Evolutionary conservation across 2,329 filamentous ascomycete species (phyloP), one percentile per base, ranked within the genome.

Genomic region (Diaporthe vaccinii): DNA sequence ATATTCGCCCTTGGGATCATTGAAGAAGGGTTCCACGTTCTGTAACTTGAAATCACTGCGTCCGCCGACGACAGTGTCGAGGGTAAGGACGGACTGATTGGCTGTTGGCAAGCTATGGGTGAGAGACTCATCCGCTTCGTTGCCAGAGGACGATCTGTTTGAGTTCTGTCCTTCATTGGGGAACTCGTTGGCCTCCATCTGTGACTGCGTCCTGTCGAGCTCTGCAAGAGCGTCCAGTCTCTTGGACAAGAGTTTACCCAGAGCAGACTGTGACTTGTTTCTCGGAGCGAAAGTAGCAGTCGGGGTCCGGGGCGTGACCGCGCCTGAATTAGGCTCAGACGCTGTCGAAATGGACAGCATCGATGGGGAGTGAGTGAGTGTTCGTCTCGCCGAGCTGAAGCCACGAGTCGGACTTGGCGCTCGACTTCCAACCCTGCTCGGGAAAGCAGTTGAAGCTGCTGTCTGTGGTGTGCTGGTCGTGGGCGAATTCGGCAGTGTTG

Each of bases 11-110:
- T 87, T 90, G 62, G 88, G 88, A 80, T 93, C 92, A 8, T 89
- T 93, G 83, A 93, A 93, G 83, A 91, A 91, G 3, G 91, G 91
- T 78, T 92, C 91, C 0, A 93, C 90, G 74, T 92, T 91, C 80
- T 93, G 91, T 22, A 93, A 86, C 76, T 90, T 88, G 80, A 89
- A 91, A 79, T 92, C 88, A 72, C 88, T 89, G 80, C 91, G 91
- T 75, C 90, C 90, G 25, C 91, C 89, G 36, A 92, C 86, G 41
- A 93, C 87, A 3, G 86, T 86, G 72, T 90, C 85, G 5, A 91
- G 84, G 39, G 89, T 91, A 36, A 92, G 84, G 4, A 49, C 82
- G 80, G 73, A 76, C 17, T 72, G 61, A 22, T 76, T 76, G n/a
- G 58, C 58, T 34, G 61, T 70, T 55, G 61, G 55, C 20, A 58